Evolutionary conservation across 2,329 filamentous ascomycete species (phyloP).

Genomic region (Orbilia brochopaga): DNA sequence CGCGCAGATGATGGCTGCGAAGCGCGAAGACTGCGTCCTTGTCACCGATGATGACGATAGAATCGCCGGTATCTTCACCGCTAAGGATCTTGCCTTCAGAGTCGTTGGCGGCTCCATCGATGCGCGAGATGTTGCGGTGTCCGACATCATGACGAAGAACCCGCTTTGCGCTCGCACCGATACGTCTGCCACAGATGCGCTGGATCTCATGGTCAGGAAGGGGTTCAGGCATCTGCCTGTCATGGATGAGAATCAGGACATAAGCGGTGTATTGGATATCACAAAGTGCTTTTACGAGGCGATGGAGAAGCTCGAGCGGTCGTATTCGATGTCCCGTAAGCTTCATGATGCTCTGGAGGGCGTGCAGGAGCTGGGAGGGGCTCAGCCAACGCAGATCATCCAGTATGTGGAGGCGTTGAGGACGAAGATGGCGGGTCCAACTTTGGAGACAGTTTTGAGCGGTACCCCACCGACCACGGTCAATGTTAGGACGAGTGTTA

Average conservation of each 20-base stretch:
- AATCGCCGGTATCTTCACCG: slow-evolving; percentile 98
- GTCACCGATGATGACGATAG: slow-evolving; percentile 98
- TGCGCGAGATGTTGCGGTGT: slow-evolving; percentile 86
- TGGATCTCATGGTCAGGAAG: slow-evolving; percentile 97
- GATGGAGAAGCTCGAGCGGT: slow-evolving; percentile 98
- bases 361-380: slow-evolving; percentile 93
- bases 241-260: slow-evolving; percentile 99
- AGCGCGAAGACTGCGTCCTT: slow-evolving; percentile 95
- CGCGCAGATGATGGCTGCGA: slow-evolving; percentile 97
- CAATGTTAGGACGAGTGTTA: slow-evolving; percentile 92
- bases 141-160: slow-evolving; percentile 99
- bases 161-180: slow-evolving; percentile 95
- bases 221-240: slow-evolving; percentile 96
- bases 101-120: slow-evolving; percentile 91
- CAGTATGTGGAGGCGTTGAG: slow-evolving; percentile 97
- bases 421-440: slow-evolving; percentile 96
- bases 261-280: slow-evolving; percentile 96
- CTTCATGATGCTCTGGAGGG: slow-evolving; percentile 88
- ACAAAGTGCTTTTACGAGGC: slow-evolving; percentile 99
- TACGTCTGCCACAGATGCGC: slow-evolving; percentile 94
- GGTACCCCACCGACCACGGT: slow-evolving; percentile 92
- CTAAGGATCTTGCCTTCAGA: slow-evolving; percentile 96
- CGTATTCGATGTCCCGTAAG: slow-evolving; percentile 96
- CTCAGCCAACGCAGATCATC: slow-evolving; percentile 97
- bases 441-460: slow-evolving; percentile 89